Evolutionary conservation across 257 asterid genomes (phyloP).

Genomic region (Gentiana macrophylla): DNA sequence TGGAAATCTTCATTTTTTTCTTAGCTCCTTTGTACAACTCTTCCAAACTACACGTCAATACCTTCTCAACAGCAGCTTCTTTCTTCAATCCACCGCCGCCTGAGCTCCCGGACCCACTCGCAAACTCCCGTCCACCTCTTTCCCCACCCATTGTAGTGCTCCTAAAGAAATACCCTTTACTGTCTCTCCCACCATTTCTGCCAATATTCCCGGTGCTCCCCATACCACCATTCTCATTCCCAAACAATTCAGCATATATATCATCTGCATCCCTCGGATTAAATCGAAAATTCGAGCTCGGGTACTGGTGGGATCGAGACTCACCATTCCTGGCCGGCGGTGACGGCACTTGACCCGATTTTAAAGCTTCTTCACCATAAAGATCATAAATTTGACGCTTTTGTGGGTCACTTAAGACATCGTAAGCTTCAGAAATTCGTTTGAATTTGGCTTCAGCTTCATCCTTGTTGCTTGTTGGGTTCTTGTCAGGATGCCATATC

Average conservation of each 20-base stretch:
- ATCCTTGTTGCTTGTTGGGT: too few species aligned
- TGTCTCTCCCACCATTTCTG: conserved; percentile 25
- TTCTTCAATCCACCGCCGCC: conserved; percentile 44
- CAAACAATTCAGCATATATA: conserved; percentile 76
- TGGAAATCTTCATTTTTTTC: conserved; percentile 85
- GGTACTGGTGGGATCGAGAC: conserved; percentile 25
- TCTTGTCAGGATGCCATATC: too few species aligned
- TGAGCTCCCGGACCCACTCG: conserved; percentile 20
- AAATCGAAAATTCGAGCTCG: conserved; percentile 70
- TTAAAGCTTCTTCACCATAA: conserved; percentile 30
- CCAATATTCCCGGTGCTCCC: conserved; percentile 1
- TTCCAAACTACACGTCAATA: conserved; percentile 77
- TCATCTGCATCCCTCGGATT: conserved; percentile 89
- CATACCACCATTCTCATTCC: conserved; percentile 32
- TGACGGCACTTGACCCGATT: conserved; percentile 67
- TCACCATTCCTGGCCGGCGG: conserved; percentile 38
- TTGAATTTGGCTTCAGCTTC: too few species aligned
- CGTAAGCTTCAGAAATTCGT: too few species aligned
- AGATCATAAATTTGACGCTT: too few species aligned
- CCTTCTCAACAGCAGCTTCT: conserved; percentile 67
- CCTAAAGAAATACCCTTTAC: conserved; percentile 55
- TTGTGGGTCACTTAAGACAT: too few species aligned
- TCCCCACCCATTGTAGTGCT: conserved; percentile 46
- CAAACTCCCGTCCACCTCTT: conserved; percentile 20
- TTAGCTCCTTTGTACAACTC: conserved; percentile 71